These are phyloP conservation scores for Eimeria necatrix DNA, from an alignment of 169 alveolate genomes.

Conservation along the genomic window DNA sequence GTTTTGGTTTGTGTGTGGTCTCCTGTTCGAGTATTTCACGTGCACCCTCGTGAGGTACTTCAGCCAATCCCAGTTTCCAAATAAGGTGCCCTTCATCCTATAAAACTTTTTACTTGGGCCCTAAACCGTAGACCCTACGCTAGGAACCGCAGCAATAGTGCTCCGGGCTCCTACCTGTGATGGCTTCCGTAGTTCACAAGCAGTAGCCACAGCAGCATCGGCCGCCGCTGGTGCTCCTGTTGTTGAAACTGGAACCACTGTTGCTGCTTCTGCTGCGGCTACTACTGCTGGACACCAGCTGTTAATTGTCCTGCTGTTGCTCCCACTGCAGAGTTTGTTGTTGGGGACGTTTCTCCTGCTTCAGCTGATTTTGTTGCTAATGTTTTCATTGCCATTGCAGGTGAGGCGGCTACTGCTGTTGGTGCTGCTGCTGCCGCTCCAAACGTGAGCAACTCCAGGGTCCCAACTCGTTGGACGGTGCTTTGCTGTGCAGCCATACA, in stretches of 20 bases:
- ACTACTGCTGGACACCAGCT: background rate
- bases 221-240: background rate
- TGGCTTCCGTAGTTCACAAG: too few species aligned
- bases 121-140: background rate
- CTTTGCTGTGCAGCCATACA: background rate
- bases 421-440: background rate
- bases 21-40: background rate
- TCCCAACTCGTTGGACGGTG: too few species aligned
- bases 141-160: background rate
- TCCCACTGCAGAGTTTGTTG: background rate
- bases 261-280: background rate
- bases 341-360: background rate
- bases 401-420: background rate
- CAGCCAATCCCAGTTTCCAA: conserved; percentile 8
- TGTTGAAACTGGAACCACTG: background rate
- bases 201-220: too few species aligned
- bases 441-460: background rate
- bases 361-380: background rate
- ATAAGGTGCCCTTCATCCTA: conserved; percentile 19
- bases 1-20: background rate
- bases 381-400: background rate
- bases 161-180: background rate
- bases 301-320: background rate
- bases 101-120: background rate
- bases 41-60: background rate